These are phyloP conservation scores for Boletus speciosus DNA, from an alignment of 768 basidiomycete genomes.

Conservation along the genomic window DNA sequence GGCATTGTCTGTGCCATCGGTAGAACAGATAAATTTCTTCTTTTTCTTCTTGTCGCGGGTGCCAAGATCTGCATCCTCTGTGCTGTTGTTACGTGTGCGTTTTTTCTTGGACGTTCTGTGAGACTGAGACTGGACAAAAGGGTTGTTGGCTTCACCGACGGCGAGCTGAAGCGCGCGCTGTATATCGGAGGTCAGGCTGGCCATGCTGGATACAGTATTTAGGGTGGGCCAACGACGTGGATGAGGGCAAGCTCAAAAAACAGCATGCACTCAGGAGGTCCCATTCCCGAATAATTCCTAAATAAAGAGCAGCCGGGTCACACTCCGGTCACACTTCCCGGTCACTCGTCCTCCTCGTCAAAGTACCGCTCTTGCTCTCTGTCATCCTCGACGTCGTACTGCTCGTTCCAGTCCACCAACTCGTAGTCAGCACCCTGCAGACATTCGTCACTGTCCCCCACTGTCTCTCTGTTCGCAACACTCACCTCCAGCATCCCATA, in stretches of 20 bases:
- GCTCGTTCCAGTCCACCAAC: conserved; percentile 71
- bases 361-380: conserved; percentile 73
- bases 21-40: conserved; percentile 14
- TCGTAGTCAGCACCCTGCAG: conserved; percentile 67
- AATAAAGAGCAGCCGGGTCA: conserved; percentile 1
- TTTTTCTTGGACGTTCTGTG: conserved; percentile 33
- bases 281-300: conserved; percentile 17
- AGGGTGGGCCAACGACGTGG: conserved; percentile 38
- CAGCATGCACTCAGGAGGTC: neutral
- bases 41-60: conserved; percentile 35
- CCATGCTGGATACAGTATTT: conserved; percentile 30
- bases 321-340: conserved; percentile 1
- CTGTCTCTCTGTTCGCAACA: neutral
- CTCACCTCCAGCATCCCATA: conserved; percentile 73
- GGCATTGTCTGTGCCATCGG: conserved; percentile 5
- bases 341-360: conserved; percentile 55
- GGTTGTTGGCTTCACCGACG: conserved; percentile 44
- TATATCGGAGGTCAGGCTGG: conserved; percentile 40
- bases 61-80: conserved; percentile 10
- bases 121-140: conserved; percentile 29
- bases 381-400: conserved; percentile 57
- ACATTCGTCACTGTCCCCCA: neutral
- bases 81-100: conserved; percentile 23
- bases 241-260: conserved; percentile 39
- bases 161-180: conserved; percentile 51